Evolutionary conservation across 2,329 filamentous ascomycete genomes (phyloP).

Genomic region (Fusarium pseudograminearum): DNA sequence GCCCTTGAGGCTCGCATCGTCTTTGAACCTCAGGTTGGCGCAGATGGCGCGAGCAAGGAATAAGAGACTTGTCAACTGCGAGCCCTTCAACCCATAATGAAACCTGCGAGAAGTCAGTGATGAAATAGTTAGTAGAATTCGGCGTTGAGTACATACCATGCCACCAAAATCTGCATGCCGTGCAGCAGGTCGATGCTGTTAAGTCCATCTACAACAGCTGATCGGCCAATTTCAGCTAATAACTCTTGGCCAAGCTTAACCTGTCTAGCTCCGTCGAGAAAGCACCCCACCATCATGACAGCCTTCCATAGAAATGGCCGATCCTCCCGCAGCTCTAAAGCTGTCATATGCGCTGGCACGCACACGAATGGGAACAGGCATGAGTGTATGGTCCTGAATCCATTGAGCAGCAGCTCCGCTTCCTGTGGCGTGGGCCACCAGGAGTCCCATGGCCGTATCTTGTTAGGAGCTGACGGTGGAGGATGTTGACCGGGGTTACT

Average conservation of each 20-base stretch:
- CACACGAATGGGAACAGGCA: slow-evolving; percentile 61
- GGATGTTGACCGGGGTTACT: slow-evolving; percentile 14
- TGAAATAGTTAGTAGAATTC: not conserved
- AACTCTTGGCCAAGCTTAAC: slow-evolving; percentile 58
- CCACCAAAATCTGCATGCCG: slow-evolving; percentile 59
- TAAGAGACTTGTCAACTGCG: slow-evolving; percentile 62
- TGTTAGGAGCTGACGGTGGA: slow-evolving; percentile 25
- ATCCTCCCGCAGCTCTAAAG: slow-evolving; percentile 53
- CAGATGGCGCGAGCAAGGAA: slow-evolving; percentile 62
- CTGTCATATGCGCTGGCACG: slow-evolving; percentile 53
- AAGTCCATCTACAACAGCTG: slow-evolving; percentile 56
- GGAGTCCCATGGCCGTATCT: slow-evolving; percentile 45
- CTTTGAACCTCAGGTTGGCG: slow-evolving; percentile 55
- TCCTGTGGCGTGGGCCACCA: slow-evolving; percentile 59
- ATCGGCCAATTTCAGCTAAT: slow-evolving; percentile 57
- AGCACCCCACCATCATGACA: slow-evolving; percentile 59
- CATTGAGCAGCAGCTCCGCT: slow-evolving; percentile 55
- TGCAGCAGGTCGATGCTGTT: slow-evolving; percentile 62
- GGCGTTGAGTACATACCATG: slow-evolving; percentile 56
- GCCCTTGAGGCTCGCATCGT: slow-evolving; percentile 38
- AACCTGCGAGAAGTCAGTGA: slow-evolving; percentile 53
- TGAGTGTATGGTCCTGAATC: slow-evolving; percentile 52
- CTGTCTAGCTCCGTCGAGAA: slow-evolving; percentile 60
- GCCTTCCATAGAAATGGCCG: slow-evolving; percentile 63
- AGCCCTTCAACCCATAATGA: slow-evolving; percentile 62